Evolutionary conservation across 1,284 basidiomycete genomes (phyloP).

Genomic region (Gastroboletus turbinatus): DNA sequence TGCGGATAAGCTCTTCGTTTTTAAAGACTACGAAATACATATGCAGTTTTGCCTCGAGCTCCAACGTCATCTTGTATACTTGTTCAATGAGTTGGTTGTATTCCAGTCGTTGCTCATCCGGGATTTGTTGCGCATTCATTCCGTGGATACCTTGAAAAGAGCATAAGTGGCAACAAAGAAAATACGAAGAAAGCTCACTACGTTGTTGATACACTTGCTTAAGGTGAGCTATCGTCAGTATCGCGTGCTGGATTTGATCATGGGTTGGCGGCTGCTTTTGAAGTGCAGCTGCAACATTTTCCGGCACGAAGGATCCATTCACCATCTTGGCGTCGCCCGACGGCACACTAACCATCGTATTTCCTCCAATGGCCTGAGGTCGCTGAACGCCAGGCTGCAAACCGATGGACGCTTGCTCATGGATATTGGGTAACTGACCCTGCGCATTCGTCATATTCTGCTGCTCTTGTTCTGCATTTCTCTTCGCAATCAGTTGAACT

Average conservation of each 20-base stretch:
- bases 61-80: constrained; percentile 41
- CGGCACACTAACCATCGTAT: constrained; percentile 10
- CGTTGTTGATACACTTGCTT: constrained; percentile 35
- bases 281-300: constrained; percentile 8
- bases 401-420: constrained; percentile 22
- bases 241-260: constrained; percentile 34
- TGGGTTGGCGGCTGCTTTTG: constrained; percentile 24
- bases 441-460: constrained; percentile 24
- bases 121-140: constrained; percentile 40
- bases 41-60: constrained; percentile 52
- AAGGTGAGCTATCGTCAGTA: constrained; percentile 32
- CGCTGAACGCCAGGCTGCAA: constrained; percentile 24
- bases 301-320: constrained; percentile 18
- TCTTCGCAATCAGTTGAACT: constrained; percentile 22
- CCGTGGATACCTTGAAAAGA: constrained; percentile 19
- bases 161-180: constrained; percentile 16
- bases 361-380: constrained; percentile 15
- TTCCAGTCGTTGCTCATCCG: constrained; percentile 50
- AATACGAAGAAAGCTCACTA: constrained; percentile 29
- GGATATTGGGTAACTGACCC: constrained; percentile 17
- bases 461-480: constrained; percentile 27
- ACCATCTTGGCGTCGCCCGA: constrained; percentile 24
- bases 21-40: constrained; percentile 46
- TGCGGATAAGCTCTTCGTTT: constrained; percentile 46
- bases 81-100: constrained; percentile 52